Base-by-base conservation (phyloP, 805 yeast species). In the Zygotorulaspora sp. region DNA sequence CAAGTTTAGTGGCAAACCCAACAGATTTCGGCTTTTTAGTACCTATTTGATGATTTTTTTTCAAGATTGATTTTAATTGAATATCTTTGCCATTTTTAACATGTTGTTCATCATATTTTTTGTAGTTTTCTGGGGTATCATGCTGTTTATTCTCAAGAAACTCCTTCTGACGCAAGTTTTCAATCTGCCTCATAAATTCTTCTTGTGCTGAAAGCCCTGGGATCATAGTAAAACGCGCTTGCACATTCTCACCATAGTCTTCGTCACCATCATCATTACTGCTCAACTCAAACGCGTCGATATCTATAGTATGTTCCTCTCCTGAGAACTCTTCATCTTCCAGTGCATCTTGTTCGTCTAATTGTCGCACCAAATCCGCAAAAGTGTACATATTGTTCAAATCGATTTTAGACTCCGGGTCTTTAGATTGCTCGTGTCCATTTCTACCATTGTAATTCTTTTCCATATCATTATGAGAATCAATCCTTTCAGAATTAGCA, bases 1-100 rank as follows among this genome's bases (percentile, higher is more conserved):
- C 61, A 7, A 61, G 45, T n/a, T 42, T 35, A 4, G 50, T 29
- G 2, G 65, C 66, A 43, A 62, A 62, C 2, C 60, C 57, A 26
- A 62, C 64, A 28, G 37, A 40, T 34, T 60, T 62, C 35, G 50
- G 51, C 9, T 37, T 43, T 25, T 49, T 49, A 2, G 39, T 37
- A 17, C 30, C 27, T 5, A 29, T 36, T 14, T 16, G n/a, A 12
- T 35, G 22, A 9, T 8, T 19, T 17, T 30, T 32, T n/a, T 29
- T 36, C n/a, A 50, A 32, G 21, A 49, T 50, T 2, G 55, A 44
- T 18, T 44, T 49, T n/a, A 18, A 11, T 17, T 25, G 5, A n/a
- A n/a, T n/a, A 9, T 24, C 25, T 8, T 16, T 16, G 6, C 2
- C 21, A 29, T 7, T 14, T 8, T 38, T 12, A 4, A 16, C n/a